Evolutionary conservation across 1,139 yeast genomes (phyloP).

Genomic region (Diutina scorzettiae): DNA sequence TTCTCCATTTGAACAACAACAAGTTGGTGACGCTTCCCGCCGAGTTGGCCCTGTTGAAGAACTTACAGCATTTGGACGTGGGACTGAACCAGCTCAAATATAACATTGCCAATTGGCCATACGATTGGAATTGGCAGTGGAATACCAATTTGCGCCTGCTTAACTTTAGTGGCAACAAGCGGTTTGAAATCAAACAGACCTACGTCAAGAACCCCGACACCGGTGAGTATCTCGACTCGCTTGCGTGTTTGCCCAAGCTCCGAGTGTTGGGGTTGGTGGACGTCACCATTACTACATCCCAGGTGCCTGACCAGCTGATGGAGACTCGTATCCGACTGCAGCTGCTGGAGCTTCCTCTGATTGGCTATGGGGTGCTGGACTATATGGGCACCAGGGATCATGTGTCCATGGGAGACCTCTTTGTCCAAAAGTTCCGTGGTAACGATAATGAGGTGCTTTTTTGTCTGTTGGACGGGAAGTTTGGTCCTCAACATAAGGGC

Average conservation of each 20-base stretch:
- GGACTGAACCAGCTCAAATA: slow-evolving; percentile 87
- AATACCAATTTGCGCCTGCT: slow-evolving; percentile 66
- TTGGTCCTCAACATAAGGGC: slow-evolving; percentile 28
- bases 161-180: slow-evolving; percentile 84
- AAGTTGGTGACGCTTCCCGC: slow-evolving; percentile 83
- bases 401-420: slow-evolving; percentile 72
- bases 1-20: slow-evolving; percentile 69
- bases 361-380: slow-evolving; percentile 90
- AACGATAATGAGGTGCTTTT: slow-evolving; percentile 59
- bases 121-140: slow-evolving; percentile 97
- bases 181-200: slow-evolving; percentile 73
- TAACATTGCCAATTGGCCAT: slow-evolving; percentile 87
- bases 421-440: slow-evolving; percentile 81
- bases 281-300: slow-evolving; percentile 75
- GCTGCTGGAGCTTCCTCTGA: slow-evolving; percentile 67
- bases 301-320: slow-evolving; percentile 80
- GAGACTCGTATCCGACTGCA: slow-evolving; percentile 86
- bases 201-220: slow-evolving; percentile 36
- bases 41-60: slow-evolving; percentile 60
- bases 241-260: slow-evolving; percentile 59
- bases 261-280: slow-evolving; percentile 84
- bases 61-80: slow-evolving; percentile 68
- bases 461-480: slow-evolving; percentile 76
- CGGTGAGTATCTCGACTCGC: slow-evolving; percentile 56
- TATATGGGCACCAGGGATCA: slow-evolving; percentile 58